Percentiles rank a stretch among this genome's conserved stretches.
phyloP scores from a whole-genome alignment of 1,139 yeast genomes.

The Yamadazyma sp. region DNA sequence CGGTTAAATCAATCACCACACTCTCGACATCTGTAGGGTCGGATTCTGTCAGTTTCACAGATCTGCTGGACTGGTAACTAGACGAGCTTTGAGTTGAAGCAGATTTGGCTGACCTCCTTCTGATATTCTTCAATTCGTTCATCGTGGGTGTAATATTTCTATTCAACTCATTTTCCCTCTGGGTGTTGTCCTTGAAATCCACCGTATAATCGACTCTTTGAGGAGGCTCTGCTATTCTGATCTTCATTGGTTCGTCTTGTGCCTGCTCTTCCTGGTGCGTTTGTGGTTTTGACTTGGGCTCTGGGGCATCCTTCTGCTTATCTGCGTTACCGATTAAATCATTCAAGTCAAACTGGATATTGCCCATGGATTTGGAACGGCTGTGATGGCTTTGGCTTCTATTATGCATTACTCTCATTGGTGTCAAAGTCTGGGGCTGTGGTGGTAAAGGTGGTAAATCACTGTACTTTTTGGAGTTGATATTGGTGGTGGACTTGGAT shows the following conservation, averaged over 20 bases:
- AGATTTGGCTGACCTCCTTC: slow-evolving; percentile 2
- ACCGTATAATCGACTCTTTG: slow-evolving; percentile 36
- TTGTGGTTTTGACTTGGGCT: too few species aligned
- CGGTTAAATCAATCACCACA: slow-evolving; percentile 44
- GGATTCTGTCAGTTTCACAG: slow-evolving; percentile 20
- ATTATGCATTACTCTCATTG: slow-evolving; percentile 20
- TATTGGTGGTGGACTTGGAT: slow-evolving; percentile 25
- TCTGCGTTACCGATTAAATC: slow-evolving; percentile 10
- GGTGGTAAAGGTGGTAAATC: slow-evolving; percentile 19
- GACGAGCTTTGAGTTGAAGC: slow-evolving; percentile 19
- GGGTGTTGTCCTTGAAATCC: slow-evolving; percentile 39
- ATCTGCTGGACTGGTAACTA: slow-evolving; percentile 33
- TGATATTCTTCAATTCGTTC: slow-evolving; percentile 11
- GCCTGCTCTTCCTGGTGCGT: not conserved
- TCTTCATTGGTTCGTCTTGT: slow-evolving; percentile 15
- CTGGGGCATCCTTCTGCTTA: not conserved
- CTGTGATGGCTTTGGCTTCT: slow-evolving; percentile 24
- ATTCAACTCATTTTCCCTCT: slow-evolving; percentile 10
- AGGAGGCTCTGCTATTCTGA: slow-evolving; percentile 43
- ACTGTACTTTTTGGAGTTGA: slow-evolving; percentile 12
- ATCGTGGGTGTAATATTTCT: slow-evolving; percentile 15
- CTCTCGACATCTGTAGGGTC: slow-evolving; percentile 37
- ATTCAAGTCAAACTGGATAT: slow-evolving; percentile 30
- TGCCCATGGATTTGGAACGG: slow-evolving; percentile 42
- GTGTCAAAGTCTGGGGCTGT: slow-evolving; percentile 25